Evolutionary conservation across 345 rosid genomes (phyloP).

Genomic region (Pseudoturritis turrita): DNA sequence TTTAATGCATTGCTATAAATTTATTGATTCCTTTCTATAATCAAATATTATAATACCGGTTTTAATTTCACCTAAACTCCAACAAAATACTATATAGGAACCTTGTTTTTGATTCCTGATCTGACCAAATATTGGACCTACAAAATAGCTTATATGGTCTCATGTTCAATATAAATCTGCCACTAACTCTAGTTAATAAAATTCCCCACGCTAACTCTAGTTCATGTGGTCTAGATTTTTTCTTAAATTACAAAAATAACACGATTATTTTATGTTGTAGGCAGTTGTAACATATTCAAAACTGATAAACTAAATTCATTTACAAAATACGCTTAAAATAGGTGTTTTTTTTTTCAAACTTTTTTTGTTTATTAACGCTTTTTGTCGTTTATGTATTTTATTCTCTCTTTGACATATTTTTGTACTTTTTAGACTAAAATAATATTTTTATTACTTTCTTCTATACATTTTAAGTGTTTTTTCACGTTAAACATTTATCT

Average conservation of each 20-base stretch:
- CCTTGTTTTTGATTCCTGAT: neutral
- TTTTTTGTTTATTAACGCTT: neutral
- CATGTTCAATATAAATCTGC: neutral
- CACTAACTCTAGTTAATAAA: neutral
- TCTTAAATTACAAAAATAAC: neutral
- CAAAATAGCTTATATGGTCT: conserved; percentile 4
- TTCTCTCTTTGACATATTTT: neutral
- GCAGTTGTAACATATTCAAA: neutral
- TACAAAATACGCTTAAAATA: neutral
- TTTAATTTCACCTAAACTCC: conserved; percentile 24
- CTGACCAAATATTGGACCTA: conserved; percentile 9
- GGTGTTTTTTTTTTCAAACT: neutral
- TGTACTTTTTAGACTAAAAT: neutral
- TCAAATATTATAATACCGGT: conserved; percentile 10
- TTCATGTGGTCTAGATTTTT: neutral
- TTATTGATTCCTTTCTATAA: conserved; percentile 12
- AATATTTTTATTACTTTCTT: neutral
- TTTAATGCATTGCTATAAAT: neutral
- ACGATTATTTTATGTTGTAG: neutral
- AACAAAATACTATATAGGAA: conserved; percentile 1
- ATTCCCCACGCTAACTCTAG: neutral
- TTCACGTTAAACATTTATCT: neutral
- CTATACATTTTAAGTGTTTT: neutral
- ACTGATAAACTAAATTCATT: neutral
- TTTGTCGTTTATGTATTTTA: neutral